Conservation (phyloP, 2,329 filamentous ascomycete genomes). For the Rhynchosporium agropyri region DNA sequence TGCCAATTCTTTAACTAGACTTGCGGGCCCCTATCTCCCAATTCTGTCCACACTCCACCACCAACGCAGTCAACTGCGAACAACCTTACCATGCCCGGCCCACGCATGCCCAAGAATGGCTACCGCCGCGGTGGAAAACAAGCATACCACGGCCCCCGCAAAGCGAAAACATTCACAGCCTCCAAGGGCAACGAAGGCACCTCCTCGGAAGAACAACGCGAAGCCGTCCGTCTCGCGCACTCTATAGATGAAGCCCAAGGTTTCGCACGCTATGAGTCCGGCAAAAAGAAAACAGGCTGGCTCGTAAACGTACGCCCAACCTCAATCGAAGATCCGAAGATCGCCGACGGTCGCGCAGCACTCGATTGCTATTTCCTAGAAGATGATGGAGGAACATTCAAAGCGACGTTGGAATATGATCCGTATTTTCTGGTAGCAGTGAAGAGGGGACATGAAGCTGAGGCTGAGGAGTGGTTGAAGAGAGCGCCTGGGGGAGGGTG, state of each 20-base stretch:
- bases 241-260: slow-evolving; percentile 94
- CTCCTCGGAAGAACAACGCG: slow-evolving; percentile 89
- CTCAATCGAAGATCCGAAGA: slow-evolving; percentile 78
- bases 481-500: slow-evolving; percentile 76
- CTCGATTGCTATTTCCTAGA: slow-evolving; percentile 98
- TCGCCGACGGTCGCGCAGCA: slow-evolving; percentile 81
- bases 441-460: slow-evolving; percentile 82
- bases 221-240: slow-evolving; percentile 80
- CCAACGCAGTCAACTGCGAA: slow-evolving; percentile 21
- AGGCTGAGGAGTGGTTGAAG: slow-evolving; percentile 95
- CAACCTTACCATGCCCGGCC: slow-evolving; percentile 54
- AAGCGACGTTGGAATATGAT: slow-evolving; percentile 93
- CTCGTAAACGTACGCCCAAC: slow-evolving; percentile 94
- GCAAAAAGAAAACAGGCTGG: slow-evolving; percentile 83
- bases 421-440: slow-evolving; percentile 94
- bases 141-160: slow-evolving; percentile 69
- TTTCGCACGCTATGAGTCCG: slow-evolving; percentile 88
- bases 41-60: slow-evolving; percentile 21
- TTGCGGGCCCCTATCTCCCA: slow-evolving; percentile 24
- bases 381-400: slow-evolving; percentile 82
- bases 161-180: slow-evolving; percentile 77
- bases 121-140: slow-evolving; percentile 68
- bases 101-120: slow-evolving; percentile 65
- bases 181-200: slow-evolving; percentile 80
- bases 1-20: slow-evolving; percentile 39